phyloP scores from a whole-genome alignment of 73 alveolate genomes.

The Tetrahymena elliotti region DNA sequence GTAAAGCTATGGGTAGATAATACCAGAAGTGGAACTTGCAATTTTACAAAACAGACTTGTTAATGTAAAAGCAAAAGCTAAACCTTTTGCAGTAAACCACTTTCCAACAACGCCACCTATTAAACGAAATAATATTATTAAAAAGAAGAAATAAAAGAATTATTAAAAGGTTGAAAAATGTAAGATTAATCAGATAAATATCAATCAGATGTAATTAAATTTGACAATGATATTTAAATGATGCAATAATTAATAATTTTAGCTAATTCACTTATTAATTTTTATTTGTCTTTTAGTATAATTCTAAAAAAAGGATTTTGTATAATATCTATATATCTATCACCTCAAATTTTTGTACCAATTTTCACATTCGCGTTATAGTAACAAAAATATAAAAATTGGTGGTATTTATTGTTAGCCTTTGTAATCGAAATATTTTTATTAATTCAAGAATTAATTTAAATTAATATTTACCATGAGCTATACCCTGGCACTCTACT shows the following conservation, averaged over 20 bases:
- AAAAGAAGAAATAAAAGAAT: not conserved
- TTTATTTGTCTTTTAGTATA: not conserved
- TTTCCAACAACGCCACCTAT: not conserved
- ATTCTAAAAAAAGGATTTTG: not conserved
- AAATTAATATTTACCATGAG: not conserved
- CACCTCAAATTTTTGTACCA: not conserved
- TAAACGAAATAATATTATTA: not conserved
- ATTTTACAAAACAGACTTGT: not conserved
- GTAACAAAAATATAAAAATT: not conserved
- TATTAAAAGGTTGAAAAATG: not conserved
- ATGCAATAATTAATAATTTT: not conserved
- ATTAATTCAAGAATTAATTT: not conserved
- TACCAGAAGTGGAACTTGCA: not conserved
- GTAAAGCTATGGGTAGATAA: not conserved
- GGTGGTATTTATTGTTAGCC: not conserved
- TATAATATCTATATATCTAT: no score
- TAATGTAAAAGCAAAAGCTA: not conserved
- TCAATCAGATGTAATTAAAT: not conserved
- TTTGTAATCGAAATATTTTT: not conserved
- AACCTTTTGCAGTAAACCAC: not conserved
- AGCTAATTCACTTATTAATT: not conserved
- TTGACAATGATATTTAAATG: not conserved
- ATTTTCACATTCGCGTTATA: not conserved
- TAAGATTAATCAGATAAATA: not conserved
- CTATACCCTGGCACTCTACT: not conserved